Percentiles rank a stretch among this genome's conserved stretches.
phyloP scores from a whole-genome alignment of 345 rosid species.

The Stellera chamaejasme region DNA sequence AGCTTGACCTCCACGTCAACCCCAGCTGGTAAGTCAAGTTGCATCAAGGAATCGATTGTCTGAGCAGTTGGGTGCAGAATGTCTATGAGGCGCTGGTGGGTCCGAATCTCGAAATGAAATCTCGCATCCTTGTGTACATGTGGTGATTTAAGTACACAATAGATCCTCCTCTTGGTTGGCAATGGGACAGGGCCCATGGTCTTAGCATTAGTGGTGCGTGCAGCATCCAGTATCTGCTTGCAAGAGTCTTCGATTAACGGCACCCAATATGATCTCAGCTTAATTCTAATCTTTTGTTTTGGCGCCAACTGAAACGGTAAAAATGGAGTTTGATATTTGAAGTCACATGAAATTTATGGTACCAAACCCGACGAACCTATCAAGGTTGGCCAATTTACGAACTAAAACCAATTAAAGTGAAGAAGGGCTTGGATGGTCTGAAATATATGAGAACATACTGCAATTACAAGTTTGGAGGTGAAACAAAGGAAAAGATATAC shows the following conservation, averaged over 20 bases:
- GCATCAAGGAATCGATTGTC: constrained; percentile 96
- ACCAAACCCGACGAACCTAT: no score
- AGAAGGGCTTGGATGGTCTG: no score
- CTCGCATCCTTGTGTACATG: constrained; percentile 99
- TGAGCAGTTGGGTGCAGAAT: constrained; percentile 95
- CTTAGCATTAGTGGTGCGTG: constrained; percentile 77
- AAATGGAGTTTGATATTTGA: neutral
- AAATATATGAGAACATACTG: no score
- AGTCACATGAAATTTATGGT: no score
- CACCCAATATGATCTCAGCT: constrained; percentile 90
- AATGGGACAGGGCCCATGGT: constrained; percentile 95
- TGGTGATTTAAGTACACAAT: constrained; percentile 95
- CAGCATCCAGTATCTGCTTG: constrained; percentile 96
- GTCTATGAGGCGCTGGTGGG: constrained; percentile 89
- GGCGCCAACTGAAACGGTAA: constrained; percentile 61
- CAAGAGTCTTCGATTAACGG: constrained; percentile 89
- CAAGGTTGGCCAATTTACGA: no score
- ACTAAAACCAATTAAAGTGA: no score
- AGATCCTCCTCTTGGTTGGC: constrained; percentile 83
- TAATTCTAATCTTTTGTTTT: constrained; percentile 94
- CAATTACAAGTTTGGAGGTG: no score
- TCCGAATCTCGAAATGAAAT: constrained; percentile 90
- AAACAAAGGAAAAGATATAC: no score
- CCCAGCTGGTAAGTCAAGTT: constrained; percentile 95
- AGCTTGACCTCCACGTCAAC: constrained; percentile 98